phyloP scores from a whole-genome alignment of 139 green algal genomes.

The Asterochloris erici region DNA sequence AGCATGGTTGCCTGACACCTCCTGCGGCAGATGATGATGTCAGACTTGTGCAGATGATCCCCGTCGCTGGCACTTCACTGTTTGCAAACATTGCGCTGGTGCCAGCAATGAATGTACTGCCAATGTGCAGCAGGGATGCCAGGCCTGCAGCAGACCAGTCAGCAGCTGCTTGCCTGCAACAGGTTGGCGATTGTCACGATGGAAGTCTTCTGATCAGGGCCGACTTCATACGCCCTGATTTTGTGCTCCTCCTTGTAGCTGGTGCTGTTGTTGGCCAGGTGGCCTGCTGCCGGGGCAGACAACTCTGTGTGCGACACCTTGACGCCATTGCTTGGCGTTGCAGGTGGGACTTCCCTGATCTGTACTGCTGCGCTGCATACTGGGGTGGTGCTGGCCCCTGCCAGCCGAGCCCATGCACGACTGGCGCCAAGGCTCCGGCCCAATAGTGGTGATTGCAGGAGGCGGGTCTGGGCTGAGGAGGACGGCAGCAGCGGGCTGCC shows the following conservation, averaged over 20 bases:
- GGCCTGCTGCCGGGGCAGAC: not conserved
- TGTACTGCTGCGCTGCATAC: not conserved
- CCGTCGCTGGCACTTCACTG: no score
- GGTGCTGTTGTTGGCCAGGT: slow-evolving; percentile 9
- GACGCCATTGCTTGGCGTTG: not conserved
- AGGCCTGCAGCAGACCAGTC: not conserved
- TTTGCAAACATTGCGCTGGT: not conserved
- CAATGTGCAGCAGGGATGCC: not conserved
- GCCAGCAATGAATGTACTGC: no score
- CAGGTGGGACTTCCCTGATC: not conserved
- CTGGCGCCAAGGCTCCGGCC: no score
- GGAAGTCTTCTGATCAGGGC: slow-evolving; percentile 64
- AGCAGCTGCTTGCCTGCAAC: slow-evolving; percentile 55
- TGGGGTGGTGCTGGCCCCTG: no score
- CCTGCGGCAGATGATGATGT: slow-evolving; percentile 45
- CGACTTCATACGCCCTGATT: slow-evolving; percentile 78
- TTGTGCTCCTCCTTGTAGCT: slow-evolving; percentile 55
- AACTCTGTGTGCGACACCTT: not conserved
- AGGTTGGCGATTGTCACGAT: slow-evolving; percentile 85
- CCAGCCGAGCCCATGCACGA: no score
- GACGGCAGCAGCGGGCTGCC: no score
- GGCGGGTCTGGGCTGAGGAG: no score
- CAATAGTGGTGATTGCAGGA: no score
- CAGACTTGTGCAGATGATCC: not conserved
- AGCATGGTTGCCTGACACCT: slow-evolving; percentile 82